Percentiles rank a stretch among this genome's conserved stretches.
These are phyloP conservation scores for Mycena albidolilacea DNA, from an alignment of 768 basidiomycete genomes.

Conservation along the genomic window DNA sequence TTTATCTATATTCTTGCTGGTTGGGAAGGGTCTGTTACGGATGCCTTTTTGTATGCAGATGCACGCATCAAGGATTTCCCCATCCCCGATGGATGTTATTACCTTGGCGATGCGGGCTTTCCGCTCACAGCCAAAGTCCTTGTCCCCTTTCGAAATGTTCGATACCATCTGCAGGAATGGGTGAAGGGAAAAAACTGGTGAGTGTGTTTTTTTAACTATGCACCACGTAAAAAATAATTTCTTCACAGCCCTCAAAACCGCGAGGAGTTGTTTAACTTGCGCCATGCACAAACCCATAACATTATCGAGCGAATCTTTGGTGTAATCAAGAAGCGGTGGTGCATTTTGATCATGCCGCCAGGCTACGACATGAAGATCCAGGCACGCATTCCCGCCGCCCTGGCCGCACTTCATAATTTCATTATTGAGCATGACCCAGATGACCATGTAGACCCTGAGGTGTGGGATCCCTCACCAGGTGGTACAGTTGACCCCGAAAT, in stretches of 20 bases:
- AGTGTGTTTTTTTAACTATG: conserved; percentile 10
- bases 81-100: conserved; percentile 45
- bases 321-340: conserved; percentile 41
- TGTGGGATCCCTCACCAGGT: conserved; percentile 23
- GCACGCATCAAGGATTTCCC: conserved; percentile 41
- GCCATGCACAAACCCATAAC: conserved; percentile 39
- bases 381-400: conserved; percentile 40
- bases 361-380: conserved; percentile 40
- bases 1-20: conserved; percentile 50
- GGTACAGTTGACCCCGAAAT: not conserved
- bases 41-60: conserved; percentile 44
- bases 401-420: conserved; percentile 47
- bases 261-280: conserved; percentile 39
- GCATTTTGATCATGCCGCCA: conserved; percentile 31
- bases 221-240: too few species aligned
- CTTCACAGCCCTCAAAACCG: too few species aligned
- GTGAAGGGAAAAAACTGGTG: conserved; percentile 27
- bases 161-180: conserved; percentile 54
- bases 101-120: conserved; percentile 53
- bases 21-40: conserved; percentile 51
- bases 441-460: conserved; percentile 10
- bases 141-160: conserved; percentile 47
- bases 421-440: conserved; percentile 40
- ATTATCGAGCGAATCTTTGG: conserved; percentile 38
- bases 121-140: conserved; percentile 43